A percentile compares a stretch with the other conserved stretches of the same genome.
Evolutionary conservation across 2,329 filamentous ascomycete species (phyloP).

Genomic region (Escovopsis weberi): DNA sequence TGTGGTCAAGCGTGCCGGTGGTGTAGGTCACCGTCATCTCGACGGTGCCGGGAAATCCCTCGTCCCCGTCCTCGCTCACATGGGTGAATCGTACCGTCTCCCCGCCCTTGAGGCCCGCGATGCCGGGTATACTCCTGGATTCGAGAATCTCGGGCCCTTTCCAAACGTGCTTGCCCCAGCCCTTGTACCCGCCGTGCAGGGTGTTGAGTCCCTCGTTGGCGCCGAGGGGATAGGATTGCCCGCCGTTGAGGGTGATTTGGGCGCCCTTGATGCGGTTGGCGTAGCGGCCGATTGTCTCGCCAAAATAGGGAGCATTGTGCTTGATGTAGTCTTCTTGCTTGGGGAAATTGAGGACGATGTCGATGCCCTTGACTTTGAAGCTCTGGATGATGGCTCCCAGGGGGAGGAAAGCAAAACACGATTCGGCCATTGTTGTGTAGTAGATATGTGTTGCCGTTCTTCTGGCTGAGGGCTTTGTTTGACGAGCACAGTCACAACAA

Average conservation of each 20-base stretch:
- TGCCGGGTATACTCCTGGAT: conserved; percentile 32
- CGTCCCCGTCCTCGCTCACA: conserved; percentile 64
- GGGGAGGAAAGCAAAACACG: conserved; percentile 52
- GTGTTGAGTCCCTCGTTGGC: conserved; percentile 68
- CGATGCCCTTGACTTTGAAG: conserved; percentile 60
- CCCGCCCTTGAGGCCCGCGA: conserved; percentile 40
- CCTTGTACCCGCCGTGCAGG: conserved; percentile 55
- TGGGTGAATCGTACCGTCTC: conserved; percentile 54
- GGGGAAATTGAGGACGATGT: conserved; percentile 83
- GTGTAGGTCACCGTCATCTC: conserved; percentile 68
- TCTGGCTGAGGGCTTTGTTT: neutral
- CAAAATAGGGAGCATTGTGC: conserved; percentile 70
- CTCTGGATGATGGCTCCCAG: conserved; percentile 70
- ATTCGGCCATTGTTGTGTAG: conserved; percentile 25
- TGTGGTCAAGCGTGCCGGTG: conserved; percentile 41
- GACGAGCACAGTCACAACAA: neutral
- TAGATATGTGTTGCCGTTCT: neutral
- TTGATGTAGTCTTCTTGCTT: conserved; percentile 58
- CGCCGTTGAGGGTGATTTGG: conserved; percentile 57
- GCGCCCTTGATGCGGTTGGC: conserved; percentile 70
- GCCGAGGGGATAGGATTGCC: conserved; percentile 51
- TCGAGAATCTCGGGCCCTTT: conserved; percentile 52
- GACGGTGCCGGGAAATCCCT: conserved; percentile 80
- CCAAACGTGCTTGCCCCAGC: conserved; percentile 74
- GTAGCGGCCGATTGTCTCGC: conserved; percentile 78